Evolutionary conservation across 768 basidiomycete genomes (phyloP).

Genomic region (Xanthoconium purpureum): DNA sequence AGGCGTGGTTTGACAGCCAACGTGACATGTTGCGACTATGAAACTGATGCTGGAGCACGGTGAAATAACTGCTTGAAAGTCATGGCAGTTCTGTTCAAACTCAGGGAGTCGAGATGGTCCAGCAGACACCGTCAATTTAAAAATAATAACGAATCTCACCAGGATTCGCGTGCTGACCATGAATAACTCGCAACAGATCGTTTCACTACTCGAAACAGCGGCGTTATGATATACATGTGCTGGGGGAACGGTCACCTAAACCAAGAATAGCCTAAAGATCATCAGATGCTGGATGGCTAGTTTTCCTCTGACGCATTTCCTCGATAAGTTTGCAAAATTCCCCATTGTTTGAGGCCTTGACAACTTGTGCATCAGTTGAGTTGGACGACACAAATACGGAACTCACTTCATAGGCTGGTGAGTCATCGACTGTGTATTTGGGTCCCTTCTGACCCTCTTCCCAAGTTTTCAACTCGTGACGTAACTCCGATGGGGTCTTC

Average conservation of each 20-base stretch:
- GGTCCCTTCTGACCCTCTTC: conserved; percentile 47
- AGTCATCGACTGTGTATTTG: conserved; percentile 36
- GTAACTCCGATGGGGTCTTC: conserved; percentile 45
- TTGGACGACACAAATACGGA: neutral
- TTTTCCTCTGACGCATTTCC: conserved; percentile 35
- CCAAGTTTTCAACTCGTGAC: conserved; percentile 54
- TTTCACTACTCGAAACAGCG: too few species aligned
- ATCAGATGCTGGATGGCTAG: conserved; percentile 16
- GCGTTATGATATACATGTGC: neutral
- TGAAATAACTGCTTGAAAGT: neutral
- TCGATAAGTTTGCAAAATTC: conserved; percentile 36
- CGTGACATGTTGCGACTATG: conserved; percentile 5
- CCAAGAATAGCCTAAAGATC: conserved; percentile 3
- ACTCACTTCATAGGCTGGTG: conserved; percentile 39
- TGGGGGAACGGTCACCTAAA: neutral
- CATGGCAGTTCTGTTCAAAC: neutral
- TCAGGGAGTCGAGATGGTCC: neutral
- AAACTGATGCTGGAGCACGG: neutral
- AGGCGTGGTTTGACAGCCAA: neutral
- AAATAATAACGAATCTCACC: conserved; percentile 7
- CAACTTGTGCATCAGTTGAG: neutral
- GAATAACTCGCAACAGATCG: neutral
- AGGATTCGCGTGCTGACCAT: neutral
- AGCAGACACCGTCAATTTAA: neutral
- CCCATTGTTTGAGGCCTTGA: conserved; percentile 24